These are phyloP conservation scores for Candida berthetii DNA, from an alignment of 805 yeast species.

Conservation along the genomic window DNA sequence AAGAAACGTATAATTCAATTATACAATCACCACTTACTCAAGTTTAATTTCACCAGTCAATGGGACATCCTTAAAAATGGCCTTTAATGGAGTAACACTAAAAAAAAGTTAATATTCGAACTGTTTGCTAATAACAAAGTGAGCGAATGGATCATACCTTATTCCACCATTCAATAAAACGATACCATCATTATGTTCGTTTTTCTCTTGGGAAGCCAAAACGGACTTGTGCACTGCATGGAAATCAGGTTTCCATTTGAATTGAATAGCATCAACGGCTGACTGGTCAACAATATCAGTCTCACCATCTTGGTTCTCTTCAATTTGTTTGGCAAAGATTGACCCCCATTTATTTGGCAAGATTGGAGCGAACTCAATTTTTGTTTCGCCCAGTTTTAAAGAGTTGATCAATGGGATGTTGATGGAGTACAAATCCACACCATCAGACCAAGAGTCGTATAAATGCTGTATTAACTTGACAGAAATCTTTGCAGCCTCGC, in stretches of 20 bases:
- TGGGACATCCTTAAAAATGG: constrained; percentile 58
- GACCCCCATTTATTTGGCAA: constrained; percentile 77
- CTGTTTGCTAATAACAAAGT: no score
- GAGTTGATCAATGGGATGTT: constrained; percentile 71
- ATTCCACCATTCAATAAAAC: constrained; percentile 24
- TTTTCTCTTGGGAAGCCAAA: constrained; percentile 23
- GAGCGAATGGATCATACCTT: no score
- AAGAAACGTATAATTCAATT: background rate
- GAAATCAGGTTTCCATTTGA: constrained; percentile 83
- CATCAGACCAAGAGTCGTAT: constrained; percentile 47
- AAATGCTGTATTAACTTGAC: constrained; percentile 59
- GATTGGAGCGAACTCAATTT: constrained; percentile 69
- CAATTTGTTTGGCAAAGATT: constrained; percentile 32
- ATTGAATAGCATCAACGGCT: constrained; percentile 39
- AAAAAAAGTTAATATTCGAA: constrained; percentile 20
- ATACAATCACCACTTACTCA: constrained; percentile 14
- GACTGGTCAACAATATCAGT: constrained; percentile 45
- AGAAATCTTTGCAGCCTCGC: constrained; percentile 62
- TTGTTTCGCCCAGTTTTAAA: constrained; percentile 49
- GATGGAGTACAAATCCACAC: constrained; percentile 70
- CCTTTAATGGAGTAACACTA: constrained; percentile 67
- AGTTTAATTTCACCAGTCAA: constrained; percentile 53
- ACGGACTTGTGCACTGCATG: constrained; percentile 54
- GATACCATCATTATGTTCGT: constrained; percentile 19
- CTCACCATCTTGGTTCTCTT: constrained; percentile 13